phyloP scores from a whole-genome alignment of 164 flowering plant species.

The Annona cherimola region DNA sequence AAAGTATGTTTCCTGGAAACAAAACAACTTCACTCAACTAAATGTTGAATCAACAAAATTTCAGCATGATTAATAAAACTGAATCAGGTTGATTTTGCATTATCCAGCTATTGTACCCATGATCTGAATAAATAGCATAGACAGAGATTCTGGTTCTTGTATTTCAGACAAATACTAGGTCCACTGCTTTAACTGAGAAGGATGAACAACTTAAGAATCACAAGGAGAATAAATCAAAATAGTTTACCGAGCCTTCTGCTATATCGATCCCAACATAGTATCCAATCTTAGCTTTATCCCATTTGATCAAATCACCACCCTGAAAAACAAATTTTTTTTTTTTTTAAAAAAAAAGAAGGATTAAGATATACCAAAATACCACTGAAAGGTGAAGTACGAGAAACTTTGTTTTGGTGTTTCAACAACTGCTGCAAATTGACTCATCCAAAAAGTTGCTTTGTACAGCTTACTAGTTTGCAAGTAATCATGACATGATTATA shows the following conservation, averaged over 20 bases:
- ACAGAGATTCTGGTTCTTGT: too few relatives aligned
- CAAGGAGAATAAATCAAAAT: background rate
- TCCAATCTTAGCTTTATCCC: conserved; percentile 96
- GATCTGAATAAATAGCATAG: too few relatives aligned
- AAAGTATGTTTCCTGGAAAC: too few relatives aligned
- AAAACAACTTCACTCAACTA: too few relatives aligned
- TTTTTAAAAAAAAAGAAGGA: too few relatives aligned
- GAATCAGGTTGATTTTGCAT: too few relatives aligned
- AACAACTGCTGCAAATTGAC: background rate
- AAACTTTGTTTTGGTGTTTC: background rate
- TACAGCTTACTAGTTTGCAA: background rate
- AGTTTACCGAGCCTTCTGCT: conserved; percentile 92
- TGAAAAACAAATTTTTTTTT: conserved; percentile 7
- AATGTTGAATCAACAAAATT: too few relatives aligned
- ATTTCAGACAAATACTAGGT: too few relatives aligned
- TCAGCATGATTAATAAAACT: too few relatives aligned
- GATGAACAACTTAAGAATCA: background rate
- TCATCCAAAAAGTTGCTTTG: background rate
- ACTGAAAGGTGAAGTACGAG: background rate
- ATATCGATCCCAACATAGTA: conserved; percentile 95
- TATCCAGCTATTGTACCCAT: too few relatives aligned
- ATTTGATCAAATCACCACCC: conserved; percentile 98
- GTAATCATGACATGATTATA: background rate
- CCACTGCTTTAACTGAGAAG: background rate
- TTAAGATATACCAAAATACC: background rate